Percentiles rank a stretch among this genome's conserved stretches.
Evolutionary conservation across 345 rosid genomes (phyloP).

Genomic region (Stellera chamaejasme): DNA sequence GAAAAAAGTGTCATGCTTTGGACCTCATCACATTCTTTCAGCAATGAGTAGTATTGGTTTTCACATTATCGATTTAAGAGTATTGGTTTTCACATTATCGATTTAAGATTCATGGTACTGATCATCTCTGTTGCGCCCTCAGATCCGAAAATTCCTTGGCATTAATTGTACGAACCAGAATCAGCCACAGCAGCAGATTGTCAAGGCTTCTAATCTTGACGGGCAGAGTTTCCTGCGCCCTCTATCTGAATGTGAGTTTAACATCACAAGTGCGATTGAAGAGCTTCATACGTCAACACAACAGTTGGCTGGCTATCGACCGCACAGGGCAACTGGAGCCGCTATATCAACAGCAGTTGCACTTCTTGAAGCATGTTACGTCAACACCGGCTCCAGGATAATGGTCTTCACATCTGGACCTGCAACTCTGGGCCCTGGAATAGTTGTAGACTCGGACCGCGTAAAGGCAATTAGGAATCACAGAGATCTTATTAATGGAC

Average conservation of each 20-base stretch:
- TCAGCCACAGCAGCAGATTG: constrained; percentile 28
- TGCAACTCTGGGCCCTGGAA: constrained; percentile 85
- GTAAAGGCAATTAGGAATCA: constrained; percentile 70
- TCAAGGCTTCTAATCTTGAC: constrained; percentile 35
- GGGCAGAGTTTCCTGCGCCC: constrained; percentile 82
- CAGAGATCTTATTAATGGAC: constrained; percentile 64
- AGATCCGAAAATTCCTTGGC: constrained; percentile 71
- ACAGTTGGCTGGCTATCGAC: constrained; percentile 52
- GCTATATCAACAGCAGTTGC: constrained; percentile 77
- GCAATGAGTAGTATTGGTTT: no score
- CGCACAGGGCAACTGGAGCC: constrained; percentile 75
- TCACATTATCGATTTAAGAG: no score
- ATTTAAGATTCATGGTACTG: background rate
- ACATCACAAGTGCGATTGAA: constrained; percentile 63
- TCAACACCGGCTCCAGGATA: constrained; percentile 65
- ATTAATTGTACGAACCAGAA: constrained; percentile 26
- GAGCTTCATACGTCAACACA: constrained; percentile 40
- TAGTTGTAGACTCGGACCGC: constrained; percentile 56
- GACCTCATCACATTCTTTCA: no score
- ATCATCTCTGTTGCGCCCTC: constrained; percentile 5
- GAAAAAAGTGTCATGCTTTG: no score
- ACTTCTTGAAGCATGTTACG: constrained; percentile 63
- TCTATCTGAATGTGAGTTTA: constrained; percentile 74
- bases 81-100: no score
- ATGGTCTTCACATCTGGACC: constrained; percentile 97